Base-by-base conservation (phyloP, 345 rosid genomes). In the Hibiscus mutabilis region DNA sequence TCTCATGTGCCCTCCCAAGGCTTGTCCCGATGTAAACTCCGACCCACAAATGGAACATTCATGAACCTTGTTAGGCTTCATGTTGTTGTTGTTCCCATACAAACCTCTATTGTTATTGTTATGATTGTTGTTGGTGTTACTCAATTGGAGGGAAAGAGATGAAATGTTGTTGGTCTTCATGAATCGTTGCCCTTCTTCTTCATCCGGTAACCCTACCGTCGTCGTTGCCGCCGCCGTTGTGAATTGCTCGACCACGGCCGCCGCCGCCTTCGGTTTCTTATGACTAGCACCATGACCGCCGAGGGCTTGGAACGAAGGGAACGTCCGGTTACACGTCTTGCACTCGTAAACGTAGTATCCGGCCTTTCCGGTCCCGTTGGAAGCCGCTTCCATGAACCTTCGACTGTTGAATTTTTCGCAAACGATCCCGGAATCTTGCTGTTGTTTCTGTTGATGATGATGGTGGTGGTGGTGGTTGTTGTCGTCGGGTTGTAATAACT, bases 211-310 rank as follows among this genome's bases (percentile, higher is more conserved):
- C 2, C 33, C 33, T 25, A 35, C 12, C 1, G 60, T 51, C 15
- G 59, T 53, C 1, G 60, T 49, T 13, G 49, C 58, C 47, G 11
- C n/a, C 3, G 52, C 31, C 1, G 37, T 5, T 37, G 31, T 24
- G 70, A 44, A 66, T 44, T 63, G 77, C 22, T 74, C 72, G 13
- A 53, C 35, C 61, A 27, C 66, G 59, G 71, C 62, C 27, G 76
- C 51, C 66, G 75, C 35, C 2, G 72, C 67, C 79, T 84, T 91
- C 0, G 92, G 97, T 73, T 96, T 96, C 89, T 87, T 96, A 68
- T 96, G 99, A 79, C 99, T 96, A 0, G 99, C 98, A 66, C 99
- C 81, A 37, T 96, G 99, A 18, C 99, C 99, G 0, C 99, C 99
- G 21, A 96, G 85, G 22, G 99, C 99, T 82, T 96, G 99, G 60